Evolutionary conservation across 2,329 filamentous ascomycete species (phyloP), one percentile per base, ranked within the genome.

Genomic region (Penicillium paneum): DNA sequence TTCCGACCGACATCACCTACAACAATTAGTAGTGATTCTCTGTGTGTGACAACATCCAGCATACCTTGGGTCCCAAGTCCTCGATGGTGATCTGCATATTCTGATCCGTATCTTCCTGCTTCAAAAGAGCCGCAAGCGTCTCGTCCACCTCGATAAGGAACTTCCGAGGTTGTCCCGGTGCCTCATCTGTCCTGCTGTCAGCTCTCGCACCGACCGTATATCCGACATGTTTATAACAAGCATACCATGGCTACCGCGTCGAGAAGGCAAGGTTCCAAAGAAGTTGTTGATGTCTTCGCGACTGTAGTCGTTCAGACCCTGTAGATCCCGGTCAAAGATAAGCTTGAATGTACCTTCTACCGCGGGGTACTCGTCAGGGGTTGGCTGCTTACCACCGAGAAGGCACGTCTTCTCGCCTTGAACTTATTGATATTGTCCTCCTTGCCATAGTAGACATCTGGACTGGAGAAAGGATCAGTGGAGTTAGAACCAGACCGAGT

Each of bases 51-150:
- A 32, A 17, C 17, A 38, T 28, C 13, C 15, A 48, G 35, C 60
- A 41, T 68, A 88, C 89, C 82, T 97, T 99, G 46, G 94, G 93
- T 0, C 94, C 94, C 60, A 84, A 83, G 75, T 99, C 94, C 69
- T 97, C 94, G 65, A 97, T 96, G 29, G 94, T 99, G 72, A 99
- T 99, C 74, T 97, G 92, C 81, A 91, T 90, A 74, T 99, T 97
- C 53, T 84, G 81, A 74, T 99, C 92, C 29, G 92, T 95, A 69
- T 99, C 94, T 73, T 99, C 94, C 62, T 93, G 88, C 35, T 85
- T 84, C 58, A 91, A 81, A 41, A 99, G 80, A 55, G 83, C 87
- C 68, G 91, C 82, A 54, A 96, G 81, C 0, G 92, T 97, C 21
- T 84, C 79, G 45, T 96, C 88, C 66, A 97, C 92, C 64, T 94